Evolutionary conservation across 1,139 yeast species (phyloP), one percentile per base, ranked within the genome.

Genomic region (Williopsis jadinii): DNA sequence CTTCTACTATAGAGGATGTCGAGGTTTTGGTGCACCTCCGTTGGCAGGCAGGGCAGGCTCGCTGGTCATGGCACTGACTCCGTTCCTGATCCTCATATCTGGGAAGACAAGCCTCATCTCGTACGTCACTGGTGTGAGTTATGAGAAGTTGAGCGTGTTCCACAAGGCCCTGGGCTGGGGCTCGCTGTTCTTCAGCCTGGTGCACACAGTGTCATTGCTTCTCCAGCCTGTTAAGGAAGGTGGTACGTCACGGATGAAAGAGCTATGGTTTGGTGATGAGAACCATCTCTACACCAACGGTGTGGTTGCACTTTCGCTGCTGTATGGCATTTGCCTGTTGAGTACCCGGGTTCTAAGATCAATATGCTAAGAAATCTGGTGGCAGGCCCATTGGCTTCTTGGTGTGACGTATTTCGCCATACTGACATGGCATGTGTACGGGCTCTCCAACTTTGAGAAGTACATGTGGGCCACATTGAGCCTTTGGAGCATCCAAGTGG

Each of bases 1-100:
- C 43, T 67, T 67, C 41, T 77, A 76, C 72, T 75, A 73, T 51
- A 60, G 84, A 48, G 74, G 64, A 0, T 79, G 85, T 55, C 40
- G 59, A 8, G 77, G 75, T 0, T 77, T 78, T 58, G 85, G 84
- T 1, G 66, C 80, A 1, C 81, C 84, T 11, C 84, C 84, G n/a
- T 49, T 77, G 36, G 78, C 77, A 0, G 70, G 74, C 2, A 58
- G 82, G 40, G 64, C 80, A 1, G 82, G 80, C 2, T 47, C 74
- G 32, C 69, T 73, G 69, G 69, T 77, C 5, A 63, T 71, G 26
- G 79, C 80, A 0, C 61, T 75, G 42, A 64, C 74, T 3, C 82
- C 82, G 0, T 73, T 75, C 50, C 56, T 75, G 28, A 68, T 71
- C 44, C 62, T 74, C 2, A 57, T 76, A 45, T 68, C 78, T 0